Evolutionary conservation across 495 filamentous ascomycete genomes (phyloP).

Genomic region (Annulohypoxylon moriforme): DNA sequence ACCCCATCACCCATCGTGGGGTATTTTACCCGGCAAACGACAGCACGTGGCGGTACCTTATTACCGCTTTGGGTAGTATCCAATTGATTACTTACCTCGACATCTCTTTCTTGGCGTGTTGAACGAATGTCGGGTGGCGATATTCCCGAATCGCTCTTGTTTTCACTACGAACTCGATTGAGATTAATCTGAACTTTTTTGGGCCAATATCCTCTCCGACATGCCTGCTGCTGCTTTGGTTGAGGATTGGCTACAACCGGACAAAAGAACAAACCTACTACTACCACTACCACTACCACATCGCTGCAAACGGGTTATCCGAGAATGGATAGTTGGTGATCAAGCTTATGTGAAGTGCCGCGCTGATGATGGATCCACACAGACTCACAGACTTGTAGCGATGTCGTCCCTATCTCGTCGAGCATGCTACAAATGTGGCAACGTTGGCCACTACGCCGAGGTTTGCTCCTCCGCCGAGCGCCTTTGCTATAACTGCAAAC

Average conservation of each 20-base stretch:
- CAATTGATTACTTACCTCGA: slow-evolving; percentile 13
- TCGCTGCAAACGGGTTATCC: slow-evolving; percentile 51
- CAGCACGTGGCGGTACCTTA: slow-evolving; percentile 40
- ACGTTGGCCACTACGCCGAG: slow-evolving; percentile 98
- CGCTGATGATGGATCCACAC: slow-evolving; percentile 53
- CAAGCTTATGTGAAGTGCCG: slow-evolving; percentile 48
- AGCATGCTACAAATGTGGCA: slow-evolving; percentile 99
- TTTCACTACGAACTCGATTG: not conserved
- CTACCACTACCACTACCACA: slow-evolving; percentile 44
- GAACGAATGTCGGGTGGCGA: slow-evolving; percentile 8
- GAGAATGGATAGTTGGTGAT: slow-evolving; percentile 48
- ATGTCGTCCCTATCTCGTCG: slow-evolving; percentile 97
- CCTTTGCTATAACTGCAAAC: slow-evolving; percentile 99
- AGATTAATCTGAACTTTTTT: not conserved
- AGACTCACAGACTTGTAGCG: slow-evolving; percentile 54
- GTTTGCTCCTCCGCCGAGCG: slow-evolving; percentile 96
- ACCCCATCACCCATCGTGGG: slow-evolving; percentile 39
- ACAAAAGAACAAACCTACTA: slow-evolving; percentile 21
- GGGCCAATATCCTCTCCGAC: slow-evolving; percentile 15
- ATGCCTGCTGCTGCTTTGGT: slow-evolving; percentile 48
- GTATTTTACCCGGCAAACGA: slow-evolving; percentile 37
- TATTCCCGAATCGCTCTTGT: slow-evolving; percentile 3
- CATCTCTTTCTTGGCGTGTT: not conserved
- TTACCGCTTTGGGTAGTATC: slow-evolving; percentile 38
- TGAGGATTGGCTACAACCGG: slow-evolving; percentile 44